Conservation (phyloP, 1,139 yeast genomes). For the Lodderomyces theae region DNA sequence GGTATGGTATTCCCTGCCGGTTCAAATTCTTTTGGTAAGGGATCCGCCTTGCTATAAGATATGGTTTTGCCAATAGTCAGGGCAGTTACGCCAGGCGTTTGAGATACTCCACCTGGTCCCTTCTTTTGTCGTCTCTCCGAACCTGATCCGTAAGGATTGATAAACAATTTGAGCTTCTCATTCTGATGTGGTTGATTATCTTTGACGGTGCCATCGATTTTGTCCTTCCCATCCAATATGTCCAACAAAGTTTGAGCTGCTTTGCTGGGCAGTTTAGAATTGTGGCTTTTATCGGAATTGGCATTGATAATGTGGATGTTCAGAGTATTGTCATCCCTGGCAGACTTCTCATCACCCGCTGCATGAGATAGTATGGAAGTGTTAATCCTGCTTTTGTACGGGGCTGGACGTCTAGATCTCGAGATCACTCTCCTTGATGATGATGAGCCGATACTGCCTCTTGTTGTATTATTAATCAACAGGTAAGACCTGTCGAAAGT, state of each 20-base stretch:
- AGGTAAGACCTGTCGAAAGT: constrained; percentile 25
- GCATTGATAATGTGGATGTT: background rate
- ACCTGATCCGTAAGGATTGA: constrained; percentile 15
- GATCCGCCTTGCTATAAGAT: constrained; percentile 33
- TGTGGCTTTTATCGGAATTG: constrained; percentile 3
- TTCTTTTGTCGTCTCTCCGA: constrained; percentile 3
- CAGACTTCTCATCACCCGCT: constrained; percentile 10
- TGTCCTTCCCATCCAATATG: constrained; percentile 46
- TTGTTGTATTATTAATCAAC: constrained; percentile 15
- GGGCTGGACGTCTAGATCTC: constrained; percentile 64
- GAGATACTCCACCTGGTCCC: background rate
- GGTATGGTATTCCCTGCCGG: constrained; percentile 13
- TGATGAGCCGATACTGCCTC: constrained; percentile 29
- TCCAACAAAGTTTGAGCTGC: constrained; percentile 68
- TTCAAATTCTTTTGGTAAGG: constrained; percentile 16
- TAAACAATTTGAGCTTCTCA: constrained; percentile 12
- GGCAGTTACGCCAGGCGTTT: constrained; percentile 24
- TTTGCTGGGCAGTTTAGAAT: constrained; percentile 43
- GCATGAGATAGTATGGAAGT: constrained; percentile 21
- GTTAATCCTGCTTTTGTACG: constrained; percentile 53
- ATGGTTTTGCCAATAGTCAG: constrained; percentile 38
- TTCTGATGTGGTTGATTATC: constrained; percentile 11
- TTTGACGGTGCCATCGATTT: constrained; percentile 4
- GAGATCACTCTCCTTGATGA: constrained; percentile 50
- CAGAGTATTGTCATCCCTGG: background rate